Conservation (phyloP, 2,329 filamentous ascomycete species). For the Aphanocladium album region DNA sequence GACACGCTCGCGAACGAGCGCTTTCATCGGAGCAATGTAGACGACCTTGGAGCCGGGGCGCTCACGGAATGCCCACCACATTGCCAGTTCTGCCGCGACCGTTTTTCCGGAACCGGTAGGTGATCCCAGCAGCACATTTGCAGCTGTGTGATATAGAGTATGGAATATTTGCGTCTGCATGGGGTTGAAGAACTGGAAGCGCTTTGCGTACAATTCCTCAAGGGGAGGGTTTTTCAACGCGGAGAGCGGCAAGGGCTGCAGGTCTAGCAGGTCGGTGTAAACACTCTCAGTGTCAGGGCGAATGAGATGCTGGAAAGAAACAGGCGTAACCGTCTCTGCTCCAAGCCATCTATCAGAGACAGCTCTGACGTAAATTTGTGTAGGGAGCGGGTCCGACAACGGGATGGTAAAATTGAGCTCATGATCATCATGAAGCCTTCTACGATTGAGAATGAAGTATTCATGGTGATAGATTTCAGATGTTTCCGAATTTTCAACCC, state of each 20-base stretch:
- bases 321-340: conserved; percentile 88
- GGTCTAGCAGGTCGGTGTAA: conserved; percentile 87
- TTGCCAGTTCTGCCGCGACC: conserved; percentile 88
- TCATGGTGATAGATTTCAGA: conserved; percentile 98
- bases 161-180: conserved; percentile 99
- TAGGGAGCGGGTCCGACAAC: conserved; percentile 83
- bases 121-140: conserved; percentile 90
- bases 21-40: conserved; percentile 99
- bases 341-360: conserved; percentile 96
- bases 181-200: conserved; percentile 96
- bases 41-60: conserved; percentile 94
- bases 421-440: conserved; percentile 91
- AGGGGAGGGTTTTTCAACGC: conserved; percentile 82
- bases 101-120: conserved; percentile 98
- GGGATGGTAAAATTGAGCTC: conserved; percentile 98
- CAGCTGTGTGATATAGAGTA: conserved; percentile 84
- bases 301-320: conserved; percentile 97
- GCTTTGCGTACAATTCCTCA: conserved; percentile 81
- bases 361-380: conserved; percentile 91
- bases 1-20: conserved; percentile 90
- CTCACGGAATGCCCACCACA: conserved; percentile 99
- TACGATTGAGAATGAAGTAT: conserved; percentile 86
- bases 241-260: conserved; percentile 82
- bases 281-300: conserved; percentile 95
- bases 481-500: conserved; percentile 98